phyloP scores from a whole-genome alignment of 129 eudicot genomes.

The Erigeron canadensis region DNA sequence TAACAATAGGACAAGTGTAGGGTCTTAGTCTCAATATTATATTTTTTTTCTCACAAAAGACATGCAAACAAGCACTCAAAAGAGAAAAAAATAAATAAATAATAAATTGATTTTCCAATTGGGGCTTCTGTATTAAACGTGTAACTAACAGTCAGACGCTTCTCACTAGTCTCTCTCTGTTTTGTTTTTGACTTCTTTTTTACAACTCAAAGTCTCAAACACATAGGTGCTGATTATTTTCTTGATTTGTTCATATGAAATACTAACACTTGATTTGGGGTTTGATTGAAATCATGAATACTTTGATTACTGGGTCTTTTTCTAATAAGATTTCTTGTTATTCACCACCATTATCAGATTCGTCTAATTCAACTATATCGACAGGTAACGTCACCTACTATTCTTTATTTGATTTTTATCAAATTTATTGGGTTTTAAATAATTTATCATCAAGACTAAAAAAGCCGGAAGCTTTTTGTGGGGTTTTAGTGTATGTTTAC shows the following conservation, averaged over 20 bases:
- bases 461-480: not conserved
- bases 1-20: not conserved
- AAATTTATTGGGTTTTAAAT: slow-evolving; percentile 17
- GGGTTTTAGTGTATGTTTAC: not conserved
- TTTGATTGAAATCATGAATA: slow-evolving; percentile 30
- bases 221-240: slow-evolving; percentile 1
- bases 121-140: not conserved
- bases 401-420: not conserved
- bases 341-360: slow-evolving; percentile 29
- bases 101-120: slow-evolving; percentile 5
- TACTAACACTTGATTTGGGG: slow-evolving; percentile 18
- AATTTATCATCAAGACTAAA: not conserved
- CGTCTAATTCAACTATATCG: slow-evolving; percentile 24
- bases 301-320: slow-evolving; percentile 37
- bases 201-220: not conserved
- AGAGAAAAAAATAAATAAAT: not conserved
- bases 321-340: slow-evolving; percentile 23
- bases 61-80: not conserved
- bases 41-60: not conserved
- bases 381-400: slow-evolving; percentile 21
- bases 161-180: not conserved
- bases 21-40: not conserved
- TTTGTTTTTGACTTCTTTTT: not conserved
- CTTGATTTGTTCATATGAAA: slow-evolving; percentile 17
- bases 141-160: not conserved